These are phyloP conservation scores for Fraxinus sp. DNA, from an alignment of 305 asterid species.

Conservation along the genomic window DNA sequence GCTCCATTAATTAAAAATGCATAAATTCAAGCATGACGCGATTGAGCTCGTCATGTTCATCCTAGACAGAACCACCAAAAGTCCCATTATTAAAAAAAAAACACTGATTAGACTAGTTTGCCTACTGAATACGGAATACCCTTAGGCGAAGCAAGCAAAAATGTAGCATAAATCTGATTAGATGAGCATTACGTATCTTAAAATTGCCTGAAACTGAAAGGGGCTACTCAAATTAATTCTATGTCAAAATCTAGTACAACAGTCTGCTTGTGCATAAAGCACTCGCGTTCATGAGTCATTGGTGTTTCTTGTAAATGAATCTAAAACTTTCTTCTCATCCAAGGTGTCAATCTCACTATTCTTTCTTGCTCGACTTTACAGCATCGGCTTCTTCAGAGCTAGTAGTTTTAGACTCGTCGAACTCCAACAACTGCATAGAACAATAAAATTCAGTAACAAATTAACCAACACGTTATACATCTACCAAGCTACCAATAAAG, in stretches of 20 bases:
- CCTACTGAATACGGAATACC: not conserved
- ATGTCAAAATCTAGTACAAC: slow-evolving; percentile 27
- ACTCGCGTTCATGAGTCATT: not conserved
- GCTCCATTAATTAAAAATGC: not conserved
- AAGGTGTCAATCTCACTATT: slow-evolving; percentile 30
- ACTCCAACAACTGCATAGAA: slow-evolving; percentile 61
- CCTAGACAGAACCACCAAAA: not conserved
- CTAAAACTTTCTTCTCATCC: not conserved
- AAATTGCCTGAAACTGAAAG: not conserved
- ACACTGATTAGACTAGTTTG: not conserved
- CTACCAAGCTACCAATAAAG: not conserved
- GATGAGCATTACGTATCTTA: slow-evolving; percentile 20
- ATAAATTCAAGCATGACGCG: not conserved
- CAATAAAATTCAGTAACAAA: not conserved
- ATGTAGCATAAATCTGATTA: slow-evolving; percentile 14
- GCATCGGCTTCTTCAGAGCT: slow-evolving; percentile 36
- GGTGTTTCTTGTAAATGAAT: slow-evolving; percentile 19
- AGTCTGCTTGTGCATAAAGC: slow-evolving; percentile 27
- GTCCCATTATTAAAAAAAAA: not conserved
- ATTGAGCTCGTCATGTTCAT: not conserved
- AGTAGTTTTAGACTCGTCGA: slow-evolving; percentile 64
- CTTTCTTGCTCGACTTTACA: slow-evolving; percentile 47
- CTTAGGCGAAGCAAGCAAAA: slow-evolving; percentile 4
- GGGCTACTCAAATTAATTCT: not conserved
- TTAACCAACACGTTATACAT: not conserved